A percentile compares a stretch with the other conserved stretches of the same genome.
Evolutionary conservation across 176 grass and related monocot species (phyloP).

Genomic region (Oryza meridionalis): DNA sequence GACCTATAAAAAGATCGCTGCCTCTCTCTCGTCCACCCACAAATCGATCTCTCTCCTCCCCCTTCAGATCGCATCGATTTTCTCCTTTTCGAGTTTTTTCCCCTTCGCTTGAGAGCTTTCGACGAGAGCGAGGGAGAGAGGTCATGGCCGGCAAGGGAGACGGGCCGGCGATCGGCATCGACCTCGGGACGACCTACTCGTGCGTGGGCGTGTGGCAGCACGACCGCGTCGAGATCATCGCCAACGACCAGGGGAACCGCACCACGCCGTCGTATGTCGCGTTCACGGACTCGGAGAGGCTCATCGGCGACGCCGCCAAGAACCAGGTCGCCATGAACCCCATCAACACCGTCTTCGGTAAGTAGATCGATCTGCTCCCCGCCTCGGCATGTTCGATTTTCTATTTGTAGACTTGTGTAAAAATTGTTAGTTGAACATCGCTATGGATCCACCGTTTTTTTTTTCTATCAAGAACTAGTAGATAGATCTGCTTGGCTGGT

Average conservation of each 20-base stretch:
- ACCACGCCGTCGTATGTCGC: constrained; percentile 81
- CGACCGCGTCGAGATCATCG: constrained; percentile 87
- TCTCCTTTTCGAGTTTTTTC: not conserved
- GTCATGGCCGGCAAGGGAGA: constrained; percentile 77
- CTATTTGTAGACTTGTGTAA: not conserved
- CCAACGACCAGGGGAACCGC: constrained; percentile 89
- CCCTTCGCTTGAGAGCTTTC: not conserved
- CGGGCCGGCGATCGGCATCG: constrained; percentile 91
- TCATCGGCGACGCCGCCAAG: constrained; percentile 89
- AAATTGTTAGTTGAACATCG: not conserved
- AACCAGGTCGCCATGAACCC: constrained; percentile 98
- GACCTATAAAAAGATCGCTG: constrained; percentile 34
- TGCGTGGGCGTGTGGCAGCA: constrained; percentile 95
- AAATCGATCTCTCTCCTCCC: not conserved
- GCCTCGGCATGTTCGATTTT: not conserved
- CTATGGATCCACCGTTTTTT: not conserved
- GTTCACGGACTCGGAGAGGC: constrained; percentile 78
- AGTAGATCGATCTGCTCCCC: constrained; percentile 25
- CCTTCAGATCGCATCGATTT: not conserved
- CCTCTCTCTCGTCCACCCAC: constrained; percentile 26
- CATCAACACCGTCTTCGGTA: constrained; percentile 87
- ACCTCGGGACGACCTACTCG: constrained; percentile 88
- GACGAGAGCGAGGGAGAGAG: constrained; percentile 7
- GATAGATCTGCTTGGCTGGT: not conserved
- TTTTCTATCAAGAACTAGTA: too few relatives aligned